Base-by-base conservation (phyloP, 2,329 filamentous ascomycete genomes). In the Cytospora mali region DNA sequence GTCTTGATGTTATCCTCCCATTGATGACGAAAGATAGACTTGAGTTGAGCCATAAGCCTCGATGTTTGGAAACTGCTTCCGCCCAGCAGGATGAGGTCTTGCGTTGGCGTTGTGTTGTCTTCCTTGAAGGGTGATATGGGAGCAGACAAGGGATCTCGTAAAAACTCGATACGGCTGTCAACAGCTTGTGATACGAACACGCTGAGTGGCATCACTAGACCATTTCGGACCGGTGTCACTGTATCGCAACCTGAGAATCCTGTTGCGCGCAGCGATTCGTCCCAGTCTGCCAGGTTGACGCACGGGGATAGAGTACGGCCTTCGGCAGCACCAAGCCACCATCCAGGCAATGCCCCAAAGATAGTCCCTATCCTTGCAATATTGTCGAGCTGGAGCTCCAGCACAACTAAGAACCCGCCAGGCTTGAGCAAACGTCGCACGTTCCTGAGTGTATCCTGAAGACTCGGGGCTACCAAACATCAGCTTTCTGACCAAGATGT, bases 351-450 rank as follows among this genome's bases (percentile, higher is more conserved):
- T 6, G 50, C 55, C n/a, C 71, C 71, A 31, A 74, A 68, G 16
- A 71, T 62, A n/a, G 61, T 56, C 4, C 62, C 66, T 9, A 65
- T 50, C 0, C 69, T 57, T 3, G 62, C n/a, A 21, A 46, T 27
- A 68, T 48, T 42, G 14, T 62, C 66, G 3, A 62, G 50, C 0
- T 69, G 72, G 2, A 77, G 65, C 62, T 84, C 81, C 6, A 77
- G 62, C 0, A 82, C 52, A 1, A 84, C 42, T 0, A 85, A 68
- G 39, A 77, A 75, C 0, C 81, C 82, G 1, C 76, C 79, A 0
- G 81, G 77, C 27, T 75, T 77, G 0, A 81, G 68, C 0, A 81
- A 66, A 0, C 64, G 64, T 0, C 78, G 73, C 0, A 74, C 66
- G 58, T 80, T 75, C 4, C 33, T 27, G 39, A 73, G 65, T 33